These are phyloP conservation scores for Bromus sterilis DNA, from an alignment of 176 grass and related monocot species.

Conservation along the genomic window DNA sequence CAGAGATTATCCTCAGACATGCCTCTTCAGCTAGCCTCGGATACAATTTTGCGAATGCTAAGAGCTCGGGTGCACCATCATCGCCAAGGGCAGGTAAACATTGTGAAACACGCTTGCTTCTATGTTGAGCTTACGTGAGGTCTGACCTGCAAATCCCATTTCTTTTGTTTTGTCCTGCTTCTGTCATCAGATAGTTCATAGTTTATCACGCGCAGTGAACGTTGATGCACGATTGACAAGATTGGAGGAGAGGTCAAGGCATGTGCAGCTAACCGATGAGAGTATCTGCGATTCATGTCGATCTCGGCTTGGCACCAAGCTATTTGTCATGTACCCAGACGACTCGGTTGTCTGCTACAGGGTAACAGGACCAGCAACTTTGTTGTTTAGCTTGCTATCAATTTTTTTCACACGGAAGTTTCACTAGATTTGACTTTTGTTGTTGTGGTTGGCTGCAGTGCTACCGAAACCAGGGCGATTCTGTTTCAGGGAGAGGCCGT, in stretches of 20 bases:
- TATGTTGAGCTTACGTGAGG: background rate
- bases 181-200: constrained; percentile 71
- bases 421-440: background rate
- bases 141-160: background rate
- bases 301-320: constrained; percentile 85
- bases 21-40: constrained; percentile 89
- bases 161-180: background rate
- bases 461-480: constrained; percentile 87
- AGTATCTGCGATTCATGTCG: constrained; percentile 81
- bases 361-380: constrained; percentile 22
- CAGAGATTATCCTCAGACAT: constrained; percentile 93
- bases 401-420: background rate
- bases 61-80: constrained; percentile 92
- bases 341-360: constrained; percentile 95
- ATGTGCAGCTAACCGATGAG: constrained; percentile 92
- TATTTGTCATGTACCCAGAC: constrained; percentile 96
- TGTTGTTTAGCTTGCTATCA: background rate
- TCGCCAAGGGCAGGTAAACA: constrained; percentile 81
- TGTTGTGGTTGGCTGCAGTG: constrained; percentile 43
- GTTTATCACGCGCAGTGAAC: constrained; percentile 69
- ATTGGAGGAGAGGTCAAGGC: constrained; percentile 92
- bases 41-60: constrained; percentile 88
- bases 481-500: constrained; percentile 39
- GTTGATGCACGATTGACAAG: constrained; percentile 74
- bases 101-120: background rate